Conservation (phyloP, 2,329 filamentous ascomycete species). For the Aureobasidium sp. region DNA sequence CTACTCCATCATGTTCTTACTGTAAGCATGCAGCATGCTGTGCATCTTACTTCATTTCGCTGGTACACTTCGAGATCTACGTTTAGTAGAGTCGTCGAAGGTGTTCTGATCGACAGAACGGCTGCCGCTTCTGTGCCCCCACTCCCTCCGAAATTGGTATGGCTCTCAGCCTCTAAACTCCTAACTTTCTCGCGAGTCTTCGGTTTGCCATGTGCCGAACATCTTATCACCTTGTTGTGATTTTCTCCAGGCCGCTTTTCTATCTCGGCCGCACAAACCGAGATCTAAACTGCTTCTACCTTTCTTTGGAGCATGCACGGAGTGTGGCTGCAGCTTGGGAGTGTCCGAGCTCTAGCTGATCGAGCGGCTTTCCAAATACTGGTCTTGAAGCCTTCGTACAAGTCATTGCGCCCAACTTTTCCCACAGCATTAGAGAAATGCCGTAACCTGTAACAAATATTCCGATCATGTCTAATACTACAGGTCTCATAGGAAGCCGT, state of each 20-base stretch:
- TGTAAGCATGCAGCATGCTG: neutral
- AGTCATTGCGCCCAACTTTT: no score
- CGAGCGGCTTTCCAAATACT: constrained; percentile 17
- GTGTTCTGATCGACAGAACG: neutral
- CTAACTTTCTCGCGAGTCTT: neutral
- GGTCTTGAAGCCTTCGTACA: neutral
- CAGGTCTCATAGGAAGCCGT: no score
- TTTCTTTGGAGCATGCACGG: neutral
- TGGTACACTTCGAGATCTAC: neutral
- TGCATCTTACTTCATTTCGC: neutral
- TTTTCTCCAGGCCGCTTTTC: neutral
- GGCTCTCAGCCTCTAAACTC: neutral
- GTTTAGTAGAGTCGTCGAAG: neutral
- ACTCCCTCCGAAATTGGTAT: neutral
- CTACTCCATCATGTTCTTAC: neutral
- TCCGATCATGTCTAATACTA: no score
- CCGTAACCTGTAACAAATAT: no score
- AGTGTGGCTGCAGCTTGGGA: neutral
- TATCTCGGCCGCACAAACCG: neutral
- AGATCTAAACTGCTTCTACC: neutral
- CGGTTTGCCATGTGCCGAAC: neutral
- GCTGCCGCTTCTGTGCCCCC: neutral
- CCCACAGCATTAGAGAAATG: no score
- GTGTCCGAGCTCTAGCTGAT: constrained; percentile 2
- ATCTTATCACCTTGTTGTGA: neutral